Evolutionary conservation across 1,284 basidiomycete genomes (phyloP), one percentile per base, ranked within the genome.

Genomic region (Ganoderma lingzhi): DNA sequence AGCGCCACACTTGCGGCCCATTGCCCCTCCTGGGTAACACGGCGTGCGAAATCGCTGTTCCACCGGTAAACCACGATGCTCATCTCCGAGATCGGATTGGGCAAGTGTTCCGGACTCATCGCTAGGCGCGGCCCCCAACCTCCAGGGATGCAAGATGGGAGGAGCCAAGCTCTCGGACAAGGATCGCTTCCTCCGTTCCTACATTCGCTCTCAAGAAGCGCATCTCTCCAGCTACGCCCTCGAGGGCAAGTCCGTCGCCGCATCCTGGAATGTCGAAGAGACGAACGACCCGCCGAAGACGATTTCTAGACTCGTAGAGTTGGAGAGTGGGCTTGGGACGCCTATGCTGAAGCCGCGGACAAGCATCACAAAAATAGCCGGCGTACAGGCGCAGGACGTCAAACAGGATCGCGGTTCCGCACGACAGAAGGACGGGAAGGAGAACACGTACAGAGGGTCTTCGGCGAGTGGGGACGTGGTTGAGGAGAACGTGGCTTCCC

Each of bases 311-410:
- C 56, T 62, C 35, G 45, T 67, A 1, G 69, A 72, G 19, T 23
- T 74, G n/a, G 69, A 77, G 15, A 82, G 83, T 71, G 84, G 83
- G 2, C 88, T 91, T 72, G 85, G 82, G 41, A 91, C 89, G 3
- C 90, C 89, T 12, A 76, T 90, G n/a, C 79, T 91, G 60, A 87
- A 84, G 71, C 82, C 89, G 53, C 84, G 90, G 17, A 75, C 53
- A 10, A 41, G 39, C 23, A 41, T 35, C 28, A 30, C 28, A 5
- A 41, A 28, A 14, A 61, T 67, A 44, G 32, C 17, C 30, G 3
- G 19, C 10, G 15, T 23, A 41, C 17, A 23, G 19, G 2, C 55
- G 53, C n/a, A 39, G 19, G 59, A 64, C 39, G 61, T 51, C 6
- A 19, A 63, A 28, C 32, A 42, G 6, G 28, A 30, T n/a, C 28